These are phyloP conservation scores for Curvularia sp. DNA, from an alignment of 2,329 filamentous ascomycete species.

Conservation along the genomic window DNA sequence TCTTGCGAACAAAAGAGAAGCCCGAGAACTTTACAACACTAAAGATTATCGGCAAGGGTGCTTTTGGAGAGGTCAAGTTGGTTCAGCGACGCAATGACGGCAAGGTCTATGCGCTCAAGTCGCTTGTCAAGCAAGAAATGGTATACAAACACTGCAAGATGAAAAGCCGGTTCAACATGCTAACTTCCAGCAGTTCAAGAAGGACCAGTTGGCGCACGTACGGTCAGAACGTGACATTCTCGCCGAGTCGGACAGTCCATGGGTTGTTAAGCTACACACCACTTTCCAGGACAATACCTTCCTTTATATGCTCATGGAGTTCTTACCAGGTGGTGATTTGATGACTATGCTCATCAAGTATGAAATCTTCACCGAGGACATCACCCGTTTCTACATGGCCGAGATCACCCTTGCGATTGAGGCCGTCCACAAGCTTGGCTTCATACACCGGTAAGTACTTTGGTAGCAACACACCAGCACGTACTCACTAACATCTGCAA, in stretches of 20 bases:
- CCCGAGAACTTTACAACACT: constrained; percentile 94
- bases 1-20: constrained; percentile 90
- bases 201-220: constrained; percentile 96
- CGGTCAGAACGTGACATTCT: constrained; percentile 97
- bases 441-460: constrained; percentile 85
- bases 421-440: constrained; percentile 95
- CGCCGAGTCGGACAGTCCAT: constrained; percentile 98
- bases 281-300: constrained; percentile 98
- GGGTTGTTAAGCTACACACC: constrained; percentile 98
- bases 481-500: constrained; percentile 51
- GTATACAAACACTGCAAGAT: constrained; percentile 37
- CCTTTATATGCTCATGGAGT: constrained; percentile 99
- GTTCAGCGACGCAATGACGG: constrained; percentile 96
- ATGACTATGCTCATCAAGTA: constrained; percentile 99
- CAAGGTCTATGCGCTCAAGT: constrained; percentile 98
- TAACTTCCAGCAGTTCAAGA: constrained; percentile 73
- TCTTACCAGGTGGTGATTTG: constrained; percentile 94
- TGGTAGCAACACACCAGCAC: neutral
- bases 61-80: constrained; percentile 96
- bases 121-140: constrained; percentile 98
- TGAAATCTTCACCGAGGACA: constrained; percentile 98
- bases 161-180: neutral
- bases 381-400: constrained; percentile 98
- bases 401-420: constrained; percentile 98
- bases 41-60: constrained; percentile 98